phyloP scores from a whole-genome alignment of 2,329 filamentous ascomycete species.

The Colletotrichum tropicicola region DNA sequence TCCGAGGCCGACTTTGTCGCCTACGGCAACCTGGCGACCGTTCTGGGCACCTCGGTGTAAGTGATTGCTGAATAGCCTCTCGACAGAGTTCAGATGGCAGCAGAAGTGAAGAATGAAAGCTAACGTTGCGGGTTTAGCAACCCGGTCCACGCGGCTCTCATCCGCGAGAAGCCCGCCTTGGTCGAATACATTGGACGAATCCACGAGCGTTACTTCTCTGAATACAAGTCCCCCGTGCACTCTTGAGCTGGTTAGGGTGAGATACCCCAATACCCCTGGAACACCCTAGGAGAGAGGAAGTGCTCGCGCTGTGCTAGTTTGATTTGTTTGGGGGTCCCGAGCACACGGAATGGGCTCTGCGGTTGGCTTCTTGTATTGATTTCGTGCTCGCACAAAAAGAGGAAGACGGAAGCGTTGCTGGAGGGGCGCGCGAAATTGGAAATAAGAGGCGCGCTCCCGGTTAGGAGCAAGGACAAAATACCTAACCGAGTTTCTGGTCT shows the following conservation, averaged over 20 bases:
- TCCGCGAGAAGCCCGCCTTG: conserved; percentile 28
- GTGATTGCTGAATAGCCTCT: neutral
- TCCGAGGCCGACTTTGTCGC: conserved; percentile 34
- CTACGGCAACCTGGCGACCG: conserved; percentile 25
- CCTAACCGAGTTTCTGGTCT: conserved; percentile 22
- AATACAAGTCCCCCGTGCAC: conserved; percentile 27
- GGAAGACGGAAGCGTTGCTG: conserved; percentile 3
- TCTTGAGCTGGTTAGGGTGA: conserved; percentile 21
- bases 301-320: neutral
- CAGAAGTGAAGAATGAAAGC: neutral
- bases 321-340: neutral
- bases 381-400: neutral
- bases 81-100: neutral
- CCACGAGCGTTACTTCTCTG: conserved; percentile 28
- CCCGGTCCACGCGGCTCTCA: conserved; percentile 26
- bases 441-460: neutral
- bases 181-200: conserved; percentile 28
- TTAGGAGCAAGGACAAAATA: conserved; percentile 5
- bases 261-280: conserved; percentile 22
- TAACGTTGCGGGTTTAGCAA: neutral
- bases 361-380: conserved; percentile 7
- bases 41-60: conserved; percentile 29
- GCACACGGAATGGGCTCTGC: conserved; percentile 13
- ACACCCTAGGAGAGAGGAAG: conserved; percentile 2
- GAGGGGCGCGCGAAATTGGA: neutral